Evolutionary conservation across 2,329 filamentous ascomycete species (phyloP), one percentile per base, ranked within the genome.

Genomic region (Ophiostoma piceae): DNA sequence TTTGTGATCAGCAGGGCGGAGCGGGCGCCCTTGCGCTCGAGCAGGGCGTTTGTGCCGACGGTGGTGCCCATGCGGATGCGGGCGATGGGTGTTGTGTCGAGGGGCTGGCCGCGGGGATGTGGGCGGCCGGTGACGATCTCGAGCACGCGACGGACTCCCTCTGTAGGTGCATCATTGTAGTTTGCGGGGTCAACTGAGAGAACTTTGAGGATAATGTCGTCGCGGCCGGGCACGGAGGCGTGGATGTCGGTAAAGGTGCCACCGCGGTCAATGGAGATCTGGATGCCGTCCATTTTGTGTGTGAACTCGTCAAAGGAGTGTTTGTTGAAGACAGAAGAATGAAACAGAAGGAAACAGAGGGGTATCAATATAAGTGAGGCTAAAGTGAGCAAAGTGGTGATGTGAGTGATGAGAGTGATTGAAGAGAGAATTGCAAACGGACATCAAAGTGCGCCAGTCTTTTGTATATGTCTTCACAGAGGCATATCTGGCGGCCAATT

Each of bases 1-100:
- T 88, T 89, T 0, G 92, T 96, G 9, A 95, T 91, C 1, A 97
- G 87, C 79, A 97, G 85, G n/a, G 92, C 93, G 76, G 95, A 94
- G 75, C 87, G 88, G 80, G 96, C 92, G 62, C 94, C 94, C 79
- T 97, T 97, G 71, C 94, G 84, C 79, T 97, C 93, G 1, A 97
- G 84, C 70, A 97, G 80, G 0, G 94, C 94, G 78, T 97, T 97
- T 0, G 94, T 97, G 11, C 94, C 94, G 8, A 97, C 93, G 0
- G 94, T 97, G 1, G 94, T 97, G 54, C 94, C 94, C 93, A 97
- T 97, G 66, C 94, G 90, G 32, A 66, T 67, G 32, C 67, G 65
- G 8, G 62, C 35, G 8, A 71, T 64, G n/a, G 62, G 62, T 14
- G 35, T 39, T 11, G 68, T 47, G 22, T 67, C 47, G 12, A 90